Percentiles rank a stretch among this genome's conserved stretches.
phyloP scores from a whole-genome alignment of 2,329 filamentous ascomycete genomes.

The Xylaria polymorpha region DNA sequence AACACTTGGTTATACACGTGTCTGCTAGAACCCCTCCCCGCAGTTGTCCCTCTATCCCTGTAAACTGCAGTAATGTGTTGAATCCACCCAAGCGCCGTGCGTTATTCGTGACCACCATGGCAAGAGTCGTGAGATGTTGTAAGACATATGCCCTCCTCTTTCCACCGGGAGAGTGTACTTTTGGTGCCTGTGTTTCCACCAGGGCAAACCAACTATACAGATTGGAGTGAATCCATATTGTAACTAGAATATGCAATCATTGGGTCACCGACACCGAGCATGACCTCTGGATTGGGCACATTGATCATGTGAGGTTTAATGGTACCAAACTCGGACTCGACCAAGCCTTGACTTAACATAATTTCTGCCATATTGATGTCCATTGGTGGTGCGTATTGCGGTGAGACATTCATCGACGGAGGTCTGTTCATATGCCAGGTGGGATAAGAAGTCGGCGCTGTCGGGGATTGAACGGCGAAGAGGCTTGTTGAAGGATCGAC shows the following conservation, averaged over 20 bases:
- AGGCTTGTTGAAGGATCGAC: constrained; percentile 45
- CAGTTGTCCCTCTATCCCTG: constrained; percentile 26
- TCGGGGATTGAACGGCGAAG: constrained; percentile 49
- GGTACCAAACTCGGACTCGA: constrained; percentile 64
- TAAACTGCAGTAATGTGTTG: constrained; percentile 22
- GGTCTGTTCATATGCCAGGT: constrained; percentile 53
- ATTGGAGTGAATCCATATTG: constrained; percentile 54
- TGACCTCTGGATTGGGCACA: constrained; percentile 64
- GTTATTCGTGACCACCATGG: constrained; percentile 32
- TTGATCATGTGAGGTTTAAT: constrained; percentile 67
- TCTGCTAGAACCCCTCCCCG: constrained; percentile 16
- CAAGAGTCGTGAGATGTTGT: constrained; percentile 12
- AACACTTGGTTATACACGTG: constrained; percentile 30
- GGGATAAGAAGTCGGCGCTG: constrained; percentile 47
- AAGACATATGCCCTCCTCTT: constrained; percentile 8
- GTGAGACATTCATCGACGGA: constrained; percentile 51
- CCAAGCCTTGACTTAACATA: constrained; percentile 61
- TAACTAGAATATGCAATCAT: constrained; percentile 67
- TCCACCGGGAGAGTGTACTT: neutral
- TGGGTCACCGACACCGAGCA: constrained; percentile 68
- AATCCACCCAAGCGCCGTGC: constrained; percentile 27
- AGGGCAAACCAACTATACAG: constrained; percentile 24
- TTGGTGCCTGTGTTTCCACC: neutral
- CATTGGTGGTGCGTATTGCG: constrained; percentile 58
- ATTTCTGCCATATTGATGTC: constrained; percentile 57